phyloP scores from a whole-genome alignment of 2,329 filamentous ascomycete genomes.

The Verticillium klebahnii region DNA sequence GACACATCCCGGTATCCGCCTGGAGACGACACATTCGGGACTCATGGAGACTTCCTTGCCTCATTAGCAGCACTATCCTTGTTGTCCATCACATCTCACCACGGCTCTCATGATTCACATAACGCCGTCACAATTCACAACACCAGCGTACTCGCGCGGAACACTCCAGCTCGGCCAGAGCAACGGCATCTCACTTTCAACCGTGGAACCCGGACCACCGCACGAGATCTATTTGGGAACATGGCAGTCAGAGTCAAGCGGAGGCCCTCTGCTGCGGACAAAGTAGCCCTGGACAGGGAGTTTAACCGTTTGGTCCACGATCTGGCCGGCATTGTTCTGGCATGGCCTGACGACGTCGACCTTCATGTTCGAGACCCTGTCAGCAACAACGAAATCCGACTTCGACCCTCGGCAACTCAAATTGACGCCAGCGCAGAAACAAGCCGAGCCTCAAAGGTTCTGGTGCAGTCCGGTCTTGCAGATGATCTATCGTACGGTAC shows the following conservation, averaged over 20 bases:
- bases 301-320: constrained; percentile 60
- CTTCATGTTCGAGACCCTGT: constrained; percentile 53
- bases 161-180: constrained; percentile 55
- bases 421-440: neutral
- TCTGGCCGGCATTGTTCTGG: constrained; percentile 62
- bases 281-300: constrained; percentile 49
- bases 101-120: constrained; percentile 52
- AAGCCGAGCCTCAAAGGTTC: constrained; percentile 8
- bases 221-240: constrained; percentile 80
- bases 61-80: constrained; percentile 73
- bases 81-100: constrained; percentile 70
- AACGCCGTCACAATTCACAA: constrained; percentile 68
- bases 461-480: constrained; percentile 58
- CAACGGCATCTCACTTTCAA: constrained; percentile 49
- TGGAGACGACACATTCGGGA: constrained; percentile 52
- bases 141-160: constrained; percentile 59
- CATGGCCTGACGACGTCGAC: constrained; percentile 55
- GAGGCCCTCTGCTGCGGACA: constrained; percentile 52
- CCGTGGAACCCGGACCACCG: constrained; percentile 71
- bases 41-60: constrained; percentile 69
- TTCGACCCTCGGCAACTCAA: constrained; percentile 21
- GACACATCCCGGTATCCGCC: constrained; percentile 72
- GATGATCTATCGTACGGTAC: constrained; percentile 42
- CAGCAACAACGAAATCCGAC: constrained; percentile 28
- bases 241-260: constrained; percentile 90